These are phyloP conservation scores for Citrullus mucosospermus DNA, from an alignment of 306 rosid species.

Conservation along the genomic window DNA sequence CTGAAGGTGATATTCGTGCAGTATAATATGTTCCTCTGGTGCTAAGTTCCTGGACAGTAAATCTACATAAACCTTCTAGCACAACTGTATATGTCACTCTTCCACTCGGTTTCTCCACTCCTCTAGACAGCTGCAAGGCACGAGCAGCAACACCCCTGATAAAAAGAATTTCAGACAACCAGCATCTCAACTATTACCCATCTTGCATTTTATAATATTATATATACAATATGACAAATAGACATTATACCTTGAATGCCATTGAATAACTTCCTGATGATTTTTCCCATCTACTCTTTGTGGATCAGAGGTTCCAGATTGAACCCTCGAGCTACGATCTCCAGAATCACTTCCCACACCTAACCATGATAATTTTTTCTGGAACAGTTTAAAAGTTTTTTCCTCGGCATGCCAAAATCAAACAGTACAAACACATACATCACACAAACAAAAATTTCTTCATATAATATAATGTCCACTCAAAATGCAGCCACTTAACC, in stretches of 20 bases:
- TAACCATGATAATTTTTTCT: not conserved
- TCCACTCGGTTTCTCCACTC: conserved; percentile 99
- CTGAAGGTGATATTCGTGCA: conserved; percentile 82
- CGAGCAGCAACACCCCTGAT: conserved; percentile 96
- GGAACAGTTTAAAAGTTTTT: not conserved
- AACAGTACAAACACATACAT: not conserved
- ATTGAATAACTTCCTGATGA: conserved; percentile 72
- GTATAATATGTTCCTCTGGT: conserved; percentile 95
- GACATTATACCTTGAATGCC: conserved; percentile 70
- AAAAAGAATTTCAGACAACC: not conserved
- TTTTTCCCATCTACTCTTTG: conserved; percentile 53
- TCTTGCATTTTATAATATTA: not conserved
- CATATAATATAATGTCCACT: not conserved
- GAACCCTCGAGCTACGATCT: conserved; percentile 53
- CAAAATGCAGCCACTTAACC: not conserved
- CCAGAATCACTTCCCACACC: conserved; percentile 51
- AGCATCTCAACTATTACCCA: not conserved
- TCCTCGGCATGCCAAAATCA: not conserved
- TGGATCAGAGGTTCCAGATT: conserved; percentile 52
- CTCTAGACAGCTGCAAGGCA: conserved; percentile 91
- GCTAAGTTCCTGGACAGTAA: conserved; percentile 83
- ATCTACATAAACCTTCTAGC: conserved; percentile 96
- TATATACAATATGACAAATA: not conserved
- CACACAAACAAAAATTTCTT: not conserved
- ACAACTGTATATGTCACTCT: conserved; percentile 91